Evolutionary conservation across 2,329 filamentous ascomycete genomes (phyloP).

Genomic region (Cadophora sp.): DNA sequence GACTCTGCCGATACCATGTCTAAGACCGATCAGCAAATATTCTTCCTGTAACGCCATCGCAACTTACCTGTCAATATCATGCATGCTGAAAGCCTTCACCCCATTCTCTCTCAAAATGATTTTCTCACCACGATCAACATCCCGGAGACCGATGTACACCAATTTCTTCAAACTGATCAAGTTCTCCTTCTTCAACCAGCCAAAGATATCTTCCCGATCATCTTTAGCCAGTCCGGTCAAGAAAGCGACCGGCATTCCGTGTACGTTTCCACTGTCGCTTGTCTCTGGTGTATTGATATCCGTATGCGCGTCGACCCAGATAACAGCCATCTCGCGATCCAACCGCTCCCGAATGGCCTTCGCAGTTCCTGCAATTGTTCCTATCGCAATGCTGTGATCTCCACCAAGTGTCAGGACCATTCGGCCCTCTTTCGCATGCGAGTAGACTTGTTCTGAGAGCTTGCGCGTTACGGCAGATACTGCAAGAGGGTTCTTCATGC

Average conservation of each 20-base stretch:
- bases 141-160: slow-evolving; percentile 94
- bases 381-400: slow-evolving; percentile 96
- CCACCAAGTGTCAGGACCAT: slow-evolving; percentile 93
- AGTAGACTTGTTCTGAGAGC: slow-evolving; percentile 85
- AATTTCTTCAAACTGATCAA: slow-evolving; percentile 78
- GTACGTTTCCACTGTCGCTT: slow-evolving; percentile 89
- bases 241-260: slow-evolving; percentile 97
- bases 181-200: slow-evolving; percentile 83
- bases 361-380: slow-evolving; percentile 86
- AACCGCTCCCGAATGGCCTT: slow-evolving; percentile 86
- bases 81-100: slow-evolving; percentile 98
- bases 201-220: slow-evolving; percentile 80
- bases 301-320: slow-evolving; percentile 98
- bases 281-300: slow-evolving; percentile 98
- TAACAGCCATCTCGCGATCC: slow-evolving; percentile 84
- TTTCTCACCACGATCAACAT: slow-evolving; percentile 95
- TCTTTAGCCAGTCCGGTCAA: slow-evolving; percentile 83
- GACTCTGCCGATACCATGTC: slow-evolving; percentile 91
- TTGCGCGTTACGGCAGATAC: slow-evolving; percentile 85
- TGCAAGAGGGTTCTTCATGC: slow-evolving; percentile 92
- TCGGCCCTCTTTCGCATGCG: slow-evolving; percentile 81
- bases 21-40: slow-evolving; percentile 45
- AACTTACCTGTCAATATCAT: slow-evolving; percentile 86
- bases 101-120: slow-evolving; percentile 84
- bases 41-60: background rate